phyloP scores from a whole-genome alignment of 306 rosid species.

The Hylodesmum podocarpum region DNA sequence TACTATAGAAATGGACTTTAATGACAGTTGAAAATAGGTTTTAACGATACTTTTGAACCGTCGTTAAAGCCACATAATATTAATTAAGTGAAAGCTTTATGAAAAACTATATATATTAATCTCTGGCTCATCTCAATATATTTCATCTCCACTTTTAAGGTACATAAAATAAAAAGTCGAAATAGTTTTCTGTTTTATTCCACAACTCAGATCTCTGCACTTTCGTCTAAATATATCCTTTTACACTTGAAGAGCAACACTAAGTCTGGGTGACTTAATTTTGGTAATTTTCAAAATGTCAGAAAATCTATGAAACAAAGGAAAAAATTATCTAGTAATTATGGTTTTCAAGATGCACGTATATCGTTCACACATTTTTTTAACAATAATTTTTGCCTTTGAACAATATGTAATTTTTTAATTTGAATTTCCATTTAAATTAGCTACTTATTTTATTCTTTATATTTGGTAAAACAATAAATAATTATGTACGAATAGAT shows the following conservation, averaged over 20 bases:
- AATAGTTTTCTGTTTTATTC: background rate
- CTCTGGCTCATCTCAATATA: background rate
- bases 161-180: background rate
- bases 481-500: no score
- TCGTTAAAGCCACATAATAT: no score
- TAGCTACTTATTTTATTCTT: background rate
- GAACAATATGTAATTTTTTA: no score
- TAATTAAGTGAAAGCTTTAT: background rate
- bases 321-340: background rate
- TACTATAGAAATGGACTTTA: no score
- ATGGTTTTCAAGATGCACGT: background rate
- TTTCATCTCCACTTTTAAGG: background rate
- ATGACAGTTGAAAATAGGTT: no score
- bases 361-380: background rate
- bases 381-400: no score
- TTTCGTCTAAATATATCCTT: background rate
- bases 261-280: background rate
- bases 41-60: no score
- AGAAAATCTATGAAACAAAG: background rate
- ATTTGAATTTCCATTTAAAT: background rate
- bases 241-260: background rate
- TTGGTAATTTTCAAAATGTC: background rate
- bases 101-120: no score
- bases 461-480: background rate
- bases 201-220: background rate